Evolutionary conservation across 805 yeast species (phyloP).

Genomic region (Metschnikowia lochheadii): DNA sequence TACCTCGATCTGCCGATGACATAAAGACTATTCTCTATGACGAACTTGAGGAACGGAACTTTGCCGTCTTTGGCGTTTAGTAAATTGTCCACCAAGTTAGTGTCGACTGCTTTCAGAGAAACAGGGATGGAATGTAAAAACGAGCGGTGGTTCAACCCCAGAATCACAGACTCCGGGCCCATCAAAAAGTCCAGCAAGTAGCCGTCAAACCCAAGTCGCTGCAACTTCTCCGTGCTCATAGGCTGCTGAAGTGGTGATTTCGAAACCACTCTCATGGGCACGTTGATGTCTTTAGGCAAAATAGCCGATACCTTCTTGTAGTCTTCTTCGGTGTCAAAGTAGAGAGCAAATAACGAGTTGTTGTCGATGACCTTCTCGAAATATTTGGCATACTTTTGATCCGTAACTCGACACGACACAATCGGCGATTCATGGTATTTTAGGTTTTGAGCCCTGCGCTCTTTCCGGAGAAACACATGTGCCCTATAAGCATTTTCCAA

Average conservation of each 20-base stretch:
- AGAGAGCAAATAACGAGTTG: conserved; percentile 56
- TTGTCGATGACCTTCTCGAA: conserved; percentile 55
- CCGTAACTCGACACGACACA: conserved; percentile 53
- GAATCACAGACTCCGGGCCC: conserved; percentile 71
- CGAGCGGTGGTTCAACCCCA: conserved; percentile 60
- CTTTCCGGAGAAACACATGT: conserved; percentile 31
- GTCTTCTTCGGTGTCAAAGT: conserved; percentile 51
- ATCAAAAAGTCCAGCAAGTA: conserved; percentile 62
- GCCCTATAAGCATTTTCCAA: conserved; percentile 38
- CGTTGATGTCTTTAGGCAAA: conserved; percentile 39
- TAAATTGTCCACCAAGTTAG: conserved; percentile 36
- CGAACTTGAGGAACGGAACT: conserved; percentile 50
- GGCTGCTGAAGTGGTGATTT: conserved; percentile 13
- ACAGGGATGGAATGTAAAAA: conserved; percentile 60
- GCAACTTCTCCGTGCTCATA: conserved; percentile 32
- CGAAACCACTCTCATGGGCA: conserved; percentile 52
- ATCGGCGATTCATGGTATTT: conserved; percentile 71
- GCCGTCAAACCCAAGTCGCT: conserved; percentile 70
- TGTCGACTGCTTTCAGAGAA: conserved; percentile 41
- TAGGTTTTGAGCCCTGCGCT: conserved; percentile 36
- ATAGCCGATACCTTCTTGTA: conserved; percentile 41
- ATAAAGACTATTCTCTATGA: conserved; percentile 55
- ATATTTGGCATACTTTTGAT: conserved; percentile 47
- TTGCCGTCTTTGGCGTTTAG: conserved; percentile 32
- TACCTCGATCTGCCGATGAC: conserved; percentile 55